Base-by-base conservation (phyloP, 306 rosid genomes). In the Corylus americana region DNA sequence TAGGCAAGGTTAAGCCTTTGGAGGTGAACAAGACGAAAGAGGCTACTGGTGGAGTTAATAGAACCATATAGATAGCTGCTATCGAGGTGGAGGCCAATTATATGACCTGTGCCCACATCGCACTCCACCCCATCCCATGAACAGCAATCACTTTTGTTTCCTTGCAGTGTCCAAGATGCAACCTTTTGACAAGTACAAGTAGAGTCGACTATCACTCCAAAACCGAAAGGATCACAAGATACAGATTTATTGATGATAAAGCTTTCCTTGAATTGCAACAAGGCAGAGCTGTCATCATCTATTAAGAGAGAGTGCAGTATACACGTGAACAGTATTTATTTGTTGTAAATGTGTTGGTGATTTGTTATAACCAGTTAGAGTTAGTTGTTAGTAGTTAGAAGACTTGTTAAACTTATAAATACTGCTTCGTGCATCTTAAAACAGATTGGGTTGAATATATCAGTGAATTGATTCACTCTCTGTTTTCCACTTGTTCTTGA, bases 241-340 rank as follows among this genome's bases (percentile, higher is more conserved):
- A 0, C 0, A 16, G 70, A 64, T 10, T 64, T 14, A 3, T 35
- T 14, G 1, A 64, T 2, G 70, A 64, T 6, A 35, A 64, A 64
- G 70, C 70, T 64, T 64, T 64, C 47, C 70, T 64, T 64, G 70
- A 64, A 64, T 35, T 64, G 22, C 47, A 63, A 16, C 45, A 63
- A 63, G 70, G 70, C 70, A 12, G 70, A 25, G 20, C 70, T 13
- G 4, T 63, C 45, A 13, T 31, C 4, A 35, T 63, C 20, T n/a
- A n/a, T n/a, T n/a, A n/a, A n/a, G n/a, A n/a, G n/a, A n/a, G n/a
- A n/a, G n/a, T n/a, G n/a, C n/a, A n/a, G n/a, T n/a, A n/a, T n/a
- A n/a, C n/a, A n/a, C n/a, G n/a, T n/a, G n/a, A n/a, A n/a, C n/a
- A n/a, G n/a, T n/a, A n/a, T n/a, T n/a, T n/a, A n/a, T n/a, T n/a